Base-by-base conservation (phyloP, 2,329 filamentous ascomycete genomes). In the Curvularia lunata region DNA sequence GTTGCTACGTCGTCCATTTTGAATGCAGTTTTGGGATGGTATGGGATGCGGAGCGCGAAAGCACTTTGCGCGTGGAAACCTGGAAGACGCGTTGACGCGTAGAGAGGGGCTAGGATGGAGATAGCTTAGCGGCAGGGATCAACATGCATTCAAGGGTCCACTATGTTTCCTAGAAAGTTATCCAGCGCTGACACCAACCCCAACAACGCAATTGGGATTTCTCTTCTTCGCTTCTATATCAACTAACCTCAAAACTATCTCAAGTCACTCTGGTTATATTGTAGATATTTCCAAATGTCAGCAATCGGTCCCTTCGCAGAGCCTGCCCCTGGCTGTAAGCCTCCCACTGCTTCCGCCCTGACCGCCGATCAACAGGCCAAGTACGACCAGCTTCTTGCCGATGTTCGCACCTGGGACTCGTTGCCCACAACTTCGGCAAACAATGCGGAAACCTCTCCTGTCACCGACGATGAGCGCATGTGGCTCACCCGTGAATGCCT, bases 401-500 rank as follows among this genome's bases (percentile, higher is more conserved):
- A 85, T 52, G 91, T 88, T 43, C 88, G 85, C 63, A 79, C 81
- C 67, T 96, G 92, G 90, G 86, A 84, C 12, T 86, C 87, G 9
- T 79, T 96, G 25, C 87, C 86, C 32, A 85, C 85, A 40, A 86
- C 87, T 19, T 82, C 83, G 6, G 84, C 85, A 52, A 88, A 85
- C 61, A 81, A 80, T 53, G 79, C 85, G 10, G 77, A 82, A 9
- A 80, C 81, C 60, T 83, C 86, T 2, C 87, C 91, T 1, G 79
- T 98, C 57, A 88, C 86, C 49, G 92, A 96, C 57, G 80, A 82
- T 49, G 95, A 99, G 79, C 89, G 87, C 71, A 87, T 95, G 80
- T 99, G 92, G 88, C 84, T 99, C 66, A 97, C 93, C 12, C 87
- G 88, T 64, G 95, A 99, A 76, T 98, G 94, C 74, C 84, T 99